These are phyloP conservation scores for Candida xiaguanensis DNA, from an alignment of 805 yeast genomes.

Conservation along the genomic window DNA sequence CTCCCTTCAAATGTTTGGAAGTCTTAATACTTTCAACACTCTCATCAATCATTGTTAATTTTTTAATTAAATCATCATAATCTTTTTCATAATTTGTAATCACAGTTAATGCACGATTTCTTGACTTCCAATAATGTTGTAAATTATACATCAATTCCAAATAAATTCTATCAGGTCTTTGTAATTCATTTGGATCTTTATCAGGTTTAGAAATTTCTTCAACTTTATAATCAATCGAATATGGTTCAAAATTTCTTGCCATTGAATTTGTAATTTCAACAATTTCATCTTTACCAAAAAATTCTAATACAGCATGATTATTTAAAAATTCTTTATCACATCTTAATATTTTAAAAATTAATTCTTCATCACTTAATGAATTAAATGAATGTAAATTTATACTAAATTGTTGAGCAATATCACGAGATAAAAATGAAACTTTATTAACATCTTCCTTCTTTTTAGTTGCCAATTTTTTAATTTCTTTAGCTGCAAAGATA, in stretches of 20 bases:
- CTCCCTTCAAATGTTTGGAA: constrained; percentile 52
- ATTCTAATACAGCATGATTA: constrained; percentile 61
- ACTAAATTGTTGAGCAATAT: constrained; percentile 74
- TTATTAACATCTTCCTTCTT: constrained; percentile 43
- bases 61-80: constrained; percentile 55
- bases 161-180: constrained; percentile 67
- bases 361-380: constrained; percentile 47
- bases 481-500: constrained; percentile 56
- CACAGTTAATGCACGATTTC: constrained; percentile 60
- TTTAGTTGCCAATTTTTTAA: constrained; percentile 40
- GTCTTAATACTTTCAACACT: constrained; percentile 52
- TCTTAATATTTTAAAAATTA: constrained; percentile 50
- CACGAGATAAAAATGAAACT: constrained; percentile 60
- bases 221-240: constrained; percentile 47
- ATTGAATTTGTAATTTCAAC: constrained; percentile 55
- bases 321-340: constrained; percentile 57
- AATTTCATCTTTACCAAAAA: constrained; percentile 64
- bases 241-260: constrained; percentile 59
- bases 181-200: constrained; percentile 54
- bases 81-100: constrained; percentile 60
- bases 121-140: constrained; percentile 66
- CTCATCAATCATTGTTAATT: constrained; percentile 55
- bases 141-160: constrained; percentile 65
- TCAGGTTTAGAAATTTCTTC: constrained; percentile 39
- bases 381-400: constrained; percentile 69